Percentiles rank a stretch among this genome's conserved stretches.
Conservation (phyloP, 257 asterid species). For the Jacaranda copaia region DNA sequence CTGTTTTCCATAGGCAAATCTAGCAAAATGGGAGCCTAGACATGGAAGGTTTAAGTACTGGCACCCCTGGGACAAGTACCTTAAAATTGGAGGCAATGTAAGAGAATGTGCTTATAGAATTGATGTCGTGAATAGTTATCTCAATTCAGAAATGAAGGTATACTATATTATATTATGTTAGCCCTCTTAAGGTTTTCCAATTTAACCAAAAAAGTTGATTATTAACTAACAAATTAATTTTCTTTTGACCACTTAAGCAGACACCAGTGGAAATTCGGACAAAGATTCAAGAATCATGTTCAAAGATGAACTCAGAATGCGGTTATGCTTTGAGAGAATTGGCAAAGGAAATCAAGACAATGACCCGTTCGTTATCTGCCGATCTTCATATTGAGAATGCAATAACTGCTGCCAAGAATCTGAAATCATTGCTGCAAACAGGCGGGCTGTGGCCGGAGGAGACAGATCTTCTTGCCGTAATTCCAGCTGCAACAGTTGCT, state of each 20-base stretch:
- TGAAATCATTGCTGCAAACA: conserved; percentile 22
- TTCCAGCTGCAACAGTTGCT: conserved; percentile 37
- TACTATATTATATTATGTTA: too few relatives aligned
- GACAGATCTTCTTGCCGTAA: conserved; percentile 27
- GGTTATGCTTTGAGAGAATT: conserved; percentile 45
- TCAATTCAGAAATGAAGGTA: conserved; percentile 36
- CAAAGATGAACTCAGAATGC: conserved; percentile 47
- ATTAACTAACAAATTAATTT: too few relatives aligned
- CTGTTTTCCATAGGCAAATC: conserved; percentile 29
- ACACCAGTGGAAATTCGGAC: conserved; percentile 32
- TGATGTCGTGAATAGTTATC: conserved; percentile 38
- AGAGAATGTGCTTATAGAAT: conserved; percentile 43
- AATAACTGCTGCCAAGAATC: conserved; percentile 35
- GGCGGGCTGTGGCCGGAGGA: conserved; percentile 12
- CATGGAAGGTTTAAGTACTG: conserved; percentile 39
- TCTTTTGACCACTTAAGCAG: conserved; percentile 6
- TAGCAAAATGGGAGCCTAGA: conserved; percentile 46
- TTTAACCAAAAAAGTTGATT: neutral
- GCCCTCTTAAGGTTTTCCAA: neutral
- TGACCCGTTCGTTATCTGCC: conserved; percentile 35
- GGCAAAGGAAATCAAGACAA: conserved; percentile 40
- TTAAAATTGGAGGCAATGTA: conserved; percentile 33
- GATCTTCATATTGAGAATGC: conserved; percentile 35
- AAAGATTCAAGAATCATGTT: conserved; percentile 45
- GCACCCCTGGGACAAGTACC: conserved; percentile 50